Evolutionary conservation across 225 moss, liverwort and hornwort genomes (phyloP), one percentile per base, ranked within the genome.

Genomic region (Bryum argenteum): DNA sequence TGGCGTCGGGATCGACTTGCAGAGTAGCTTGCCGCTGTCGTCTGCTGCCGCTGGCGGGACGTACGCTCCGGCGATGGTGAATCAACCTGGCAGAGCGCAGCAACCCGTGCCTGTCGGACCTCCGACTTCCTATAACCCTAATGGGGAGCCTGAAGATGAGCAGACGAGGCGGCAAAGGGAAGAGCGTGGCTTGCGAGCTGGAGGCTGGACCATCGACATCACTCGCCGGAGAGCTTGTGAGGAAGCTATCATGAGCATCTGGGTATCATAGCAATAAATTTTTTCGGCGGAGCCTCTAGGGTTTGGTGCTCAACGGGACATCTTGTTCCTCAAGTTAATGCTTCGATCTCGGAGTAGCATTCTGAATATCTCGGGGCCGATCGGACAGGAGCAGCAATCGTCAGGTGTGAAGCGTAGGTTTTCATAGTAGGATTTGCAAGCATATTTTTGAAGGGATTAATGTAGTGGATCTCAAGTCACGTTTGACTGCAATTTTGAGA

Each of bases 151-250:
- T 18, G 89, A 92, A 65, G 89, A 92, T 40, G 84, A 90, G 67
- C 76, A 76, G 57, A 78, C 85, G 19, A 81, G 78, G 65, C 81
- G 75, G 45, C 22, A 87, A 59, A 71, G 89, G n/a, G 89, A 91
- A 75, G 87, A 90, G 63, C 75, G 76, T 9, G 89, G 90, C 45
- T 66, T 89, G 47, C 74, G 82, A 50, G 94, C 94, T 57, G 90
- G 91, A 69, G 91, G 90, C 45, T 94, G 94, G 91, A 88, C 87
- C 53, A 68, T 83, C 17, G 88, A 90, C 11, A 76, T 94, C 53
- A 69, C 84, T 24, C 78, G 83, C 9, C 85, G 71, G 21, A 84
- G 94, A 70, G 79, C 81, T 8, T 75, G 70, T 18, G 88, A 94
- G 74, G 94, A 94, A 68, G 88, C 90, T 15, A 77, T 94, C 51